Evolutionary conservation across 441 rosid species (phyloP).

Genomic region (Erodium trifolium): DNA sequence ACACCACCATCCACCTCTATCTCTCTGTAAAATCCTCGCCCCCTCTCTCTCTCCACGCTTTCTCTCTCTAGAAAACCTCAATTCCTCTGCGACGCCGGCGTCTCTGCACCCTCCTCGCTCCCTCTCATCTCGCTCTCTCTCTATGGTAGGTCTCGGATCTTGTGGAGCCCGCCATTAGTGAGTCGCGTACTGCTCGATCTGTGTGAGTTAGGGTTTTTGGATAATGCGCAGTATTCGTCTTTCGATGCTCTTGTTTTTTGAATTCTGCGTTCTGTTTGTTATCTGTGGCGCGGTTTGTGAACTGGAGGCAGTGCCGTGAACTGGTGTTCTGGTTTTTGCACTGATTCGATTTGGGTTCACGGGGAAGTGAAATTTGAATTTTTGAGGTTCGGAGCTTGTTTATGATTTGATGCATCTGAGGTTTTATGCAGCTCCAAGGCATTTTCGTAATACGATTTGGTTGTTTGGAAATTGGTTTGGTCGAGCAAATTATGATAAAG

Average conservation of each 20-base stretch:
- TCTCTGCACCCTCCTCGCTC: not conserved
- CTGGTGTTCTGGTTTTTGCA: constrained; percentile 6
- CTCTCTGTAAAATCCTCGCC: not conserved
- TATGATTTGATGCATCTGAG: not conserved
- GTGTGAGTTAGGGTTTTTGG: constrained; percentile 36
- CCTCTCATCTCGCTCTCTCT: constrained; percentile 8
- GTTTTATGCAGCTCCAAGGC: not conserved
- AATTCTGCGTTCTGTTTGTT: not conserved
- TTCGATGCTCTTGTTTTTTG: constrained; percentile 3
- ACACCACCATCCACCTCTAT: constrained; percentile 20
- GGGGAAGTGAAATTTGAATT: not conserved
- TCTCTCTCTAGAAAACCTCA: constrained; percentile 5
- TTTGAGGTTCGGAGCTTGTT: not conserved
- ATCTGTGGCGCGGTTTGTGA: not conserved
- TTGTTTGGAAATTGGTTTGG: not conserved
- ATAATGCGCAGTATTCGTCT: not conserved
- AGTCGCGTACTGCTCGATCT: constrained; percentile 34
- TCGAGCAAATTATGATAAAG: not conserved
- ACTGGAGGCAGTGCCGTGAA: not conserved
- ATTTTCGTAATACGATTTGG: constrained; percentile 1
- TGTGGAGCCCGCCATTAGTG: constrained; percentile 27
- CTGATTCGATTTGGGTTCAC: constrained; percentile 2
- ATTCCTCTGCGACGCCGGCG: not conserved
- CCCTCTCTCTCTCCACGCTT: not conserved
- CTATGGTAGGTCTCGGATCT: constrained; percentile 23